These are phyloP conservation scores for Fusarium fracticaudum DNA, from an alignment of 2,329 filamentous ascomycete species.

Conservation along the genomic window DNA sequence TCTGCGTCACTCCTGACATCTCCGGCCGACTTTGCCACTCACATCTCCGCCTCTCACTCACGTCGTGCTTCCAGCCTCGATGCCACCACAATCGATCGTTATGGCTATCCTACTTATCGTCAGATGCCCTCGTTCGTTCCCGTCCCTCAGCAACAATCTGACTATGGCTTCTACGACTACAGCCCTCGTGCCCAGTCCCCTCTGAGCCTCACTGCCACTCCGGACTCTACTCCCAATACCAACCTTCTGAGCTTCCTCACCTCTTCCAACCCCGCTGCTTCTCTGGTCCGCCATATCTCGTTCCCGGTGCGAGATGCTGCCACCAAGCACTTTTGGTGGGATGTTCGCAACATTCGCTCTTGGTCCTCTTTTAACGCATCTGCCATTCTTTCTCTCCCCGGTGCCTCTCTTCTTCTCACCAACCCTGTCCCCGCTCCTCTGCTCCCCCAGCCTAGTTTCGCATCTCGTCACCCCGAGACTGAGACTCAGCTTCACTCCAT, in stretches of 20 bases:
- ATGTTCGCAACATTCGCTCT: conserved; percentile 84
- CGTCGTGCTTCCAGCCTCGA: conserved; percentile 77
- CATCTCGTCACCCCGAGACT: conserved; percentile 77
- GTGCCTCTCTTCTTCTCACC: conserved; percentile 76
- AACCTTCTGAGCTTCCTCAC: conserved; percentile 84
- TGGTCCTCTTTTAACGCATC: conserved; percentile 83
- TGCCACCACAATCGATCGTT: conserved; percentile 71
- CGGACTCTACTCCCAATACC: conserved; percentile 65
- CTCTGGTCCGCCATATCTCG: conserved; percentile 81
- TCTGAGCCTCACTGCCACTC: conserved; percentile 52
- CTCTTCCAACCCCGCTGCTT: conserved; percentile 80
- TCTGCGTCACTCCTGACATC: conserved; percentile 70
- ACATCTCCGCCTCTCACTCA: conserved; percentile 39
- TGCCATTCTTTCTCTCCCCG: conserved; percentile 77
- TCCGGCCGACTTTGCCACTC: conserved; percentile 66
- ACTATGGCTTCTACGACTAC: conserved; percentile 58
- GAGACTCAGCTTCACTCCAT: conserved; percentile 80
- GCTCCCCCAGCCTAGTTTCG: conserved; percentile 67
- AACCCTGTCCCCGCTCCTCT: conserved; percentile 70
- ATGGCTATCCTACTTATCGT: conserved; percentile 86
- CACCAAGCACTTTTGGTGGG: conserved; percentile 94
- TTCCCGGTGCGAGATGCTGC: conserved; percentile 72
- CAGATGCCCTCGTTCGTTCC: conserved; percentile 66
- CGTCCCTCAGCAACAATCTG: conserved; percentile 36
- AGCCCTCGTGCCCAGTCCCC: conserved; percentile 58